Evolutionary conservation across 2,329 filamentous ascomycete species (phyloP), one percentile per base, ranked within the genome.

Genomic region (Xylariaceae sp.): DNA sequence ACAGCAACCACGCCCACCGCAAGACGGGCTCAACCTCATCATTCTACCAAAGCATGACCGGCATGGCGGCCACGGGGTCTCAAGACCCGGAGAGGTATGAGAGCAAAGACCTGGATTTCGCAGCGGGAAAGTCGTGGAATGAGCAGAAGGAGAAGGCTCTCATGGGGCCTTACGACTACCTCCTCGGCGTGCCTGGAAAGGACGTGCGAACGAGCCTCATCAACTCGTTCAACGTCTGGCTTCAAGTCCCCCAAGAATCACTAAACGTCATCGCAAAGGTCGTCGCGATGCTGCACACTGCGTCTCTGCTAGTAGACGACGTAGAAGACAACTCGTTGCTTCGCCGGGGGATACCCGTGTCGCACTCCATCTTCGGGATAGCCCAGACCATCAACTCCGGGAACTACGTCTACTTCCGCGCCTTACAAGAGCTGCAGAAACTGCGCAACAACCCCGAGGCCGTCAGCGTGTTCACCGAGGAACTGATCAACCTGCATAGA

Each of bases 351-450:
- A 77, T 89, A 36, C 90, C 90, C 11, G 89, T 92, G 17, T 87
- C 90, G 3, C 88, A 95, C 70, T 82, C 76, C 66, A 90, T 95
- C 60, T 95, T 91, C 63, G 90, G 90, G 54, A 83, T 86, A 3
- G 84, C 90, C 6, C 90, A 95, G 69, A 94, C 89, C 39, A 94
- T 95, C 71, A 95, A 95, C 70, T 87, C 85, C 44, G 89, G 89
- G 56, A 95, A 95, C 70, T 95, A 95, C 70, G 81, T 92, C 51
- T 95, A 94, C 74, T 94, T 95, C 66, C 75, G 78, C 58, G 89
- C 89, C 0, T 76, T 94, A 43, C 81, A 86, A 58, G 87, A 92
- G 68, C 73, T 95, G 10, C 77, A 85, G 57, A 82, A 80, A 59
- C 80, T 95, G 48, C 22, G 22, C 22, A 74, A 77, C 53, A 90